phyloP scores from a whole-genome alignment of 768 basidiomycete genomes.

The Leccinum variicolor region DNA sequence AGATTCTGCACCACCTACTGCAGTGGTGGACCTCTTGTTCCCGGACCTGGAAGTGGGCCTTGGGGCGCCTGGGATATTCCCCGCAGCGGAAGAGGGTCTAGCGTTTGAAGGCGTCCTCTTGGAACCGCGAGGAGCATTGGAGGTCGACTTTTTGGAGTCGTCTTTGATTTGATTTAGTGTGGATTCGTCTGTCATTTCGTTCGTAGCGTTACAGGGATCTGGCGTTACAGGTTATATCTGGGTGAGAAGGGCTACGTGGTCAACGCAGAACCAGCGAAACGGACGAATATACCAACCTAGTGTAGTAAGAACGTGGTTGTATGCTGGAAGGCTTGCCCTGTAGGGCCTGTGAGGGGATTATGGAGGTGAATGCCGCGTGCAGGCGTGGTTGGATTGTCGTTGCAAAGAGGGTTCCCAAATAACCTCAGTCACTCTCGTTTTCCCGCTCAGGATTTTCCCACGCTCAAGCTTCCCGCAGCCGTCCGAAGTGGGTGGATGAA shows the following conservation, averaged over 20 bases:
- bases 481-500: constrained; percentile 4
- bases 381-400: constrained; percentile 50
- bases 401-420: constrained; percentile 25
- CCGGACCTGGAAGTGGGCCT: constrained; percentile 65
- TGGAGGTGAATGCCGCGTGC: constrained; percentile 52
- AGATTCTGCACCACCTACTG: constrained; percentile 50
- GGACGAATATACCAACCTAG: constrained; percentile 36
- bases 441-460: constrained; percentile 24
- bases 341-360: constrained; percentile 76
- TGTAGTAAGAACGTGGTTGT: constrained; percentile 38
- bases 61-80: constrained; percentile 43
- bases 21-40: constrained; percentile 52
- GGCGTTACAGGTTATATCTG: constrained; percentile 37
- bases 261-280: constrained; percentile 10
- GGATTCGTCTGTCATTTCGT: constrained; percentile 85
- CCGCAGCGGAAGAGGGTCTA: constrained; percentile 40
- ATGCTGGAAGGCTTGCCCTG: constrained; percentile 77
- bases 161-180: constrained; percentile 53
- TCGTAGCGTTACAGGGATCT: constrained; percentile 55
- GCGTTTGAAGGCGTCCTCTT: constrained; percentile 53
- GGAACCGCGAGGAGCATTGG: constrained; percentile 50
- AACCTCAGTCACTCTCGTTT: constrained; percentile 10
- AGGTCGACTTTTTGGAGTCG: constrained; percentile 56
- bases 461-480: constrained; percentile 16
- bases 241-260: constrained; percentile 31